Evolutionary conservation across 1,284 basidiomycete genomes (phyloP).

Genomic region (Pyrrhoderma noxium): DNA sequence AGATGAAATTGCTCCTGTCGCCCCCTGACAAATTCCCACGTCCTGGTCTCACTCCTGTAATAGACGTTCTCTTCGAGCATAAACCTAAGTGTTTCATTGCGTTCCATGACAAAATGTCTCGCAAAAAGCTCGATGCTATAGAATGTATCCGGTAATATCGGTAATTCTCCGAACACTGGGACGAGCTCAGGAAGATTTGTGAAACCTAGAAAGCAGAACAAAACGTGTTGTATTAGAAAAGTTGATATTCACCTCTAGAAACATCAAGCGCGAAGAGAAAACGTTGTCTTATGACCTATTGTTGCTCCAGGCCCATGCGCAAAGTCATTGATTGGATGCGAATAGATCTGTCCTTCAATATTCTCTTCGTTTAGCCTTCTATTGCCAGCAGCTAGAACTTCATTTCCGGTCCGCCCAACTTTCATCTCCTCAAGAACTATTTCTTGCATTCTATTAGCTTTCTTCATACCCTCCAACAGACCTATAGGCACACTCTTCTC

Average conservation of each 20-base stretch:
- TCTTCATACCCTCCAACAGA: conserved; percentile 37
- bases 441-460: conserved; percentile 46
- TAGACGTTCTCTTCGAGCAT: conserved; percentile 44
- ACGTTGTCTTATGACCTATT: conserved; percentile 31
- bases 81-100: conserved; percentile 40
- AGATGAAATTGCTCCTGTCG: conserved; percentile 42
- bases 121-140: conserved; percentile 49
- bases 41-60: conserved; percentile 33
- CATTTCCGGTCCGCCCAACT: conserved; percentile 40
- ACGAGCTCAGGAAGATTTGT: conserved; percentile 40
- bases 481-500: conserved; percentile 37
- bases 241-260: background rate
- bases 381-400: conserved; percentile 35
- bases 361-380: conserved; percentile 37
- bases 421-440: conserved; percentile 39
- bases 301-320: conserved; percentile 48
- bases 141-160: conserved; percentile 37
- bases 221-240: background rate
- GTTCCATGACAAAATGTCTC: conserved; percentile 41
- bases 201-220: conserved; percentile 30
- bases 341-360: conserved; percentile 44
- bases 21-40: conserved; percentile 44
- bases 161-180: conserved; percentile 38
- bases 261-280: background rate
- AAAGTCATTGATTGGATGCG: conserved; percentile 49